Evolutionary conservation across 148 eudicot species (phyloP).

Genomic region (Chenopodium album): DNA sequence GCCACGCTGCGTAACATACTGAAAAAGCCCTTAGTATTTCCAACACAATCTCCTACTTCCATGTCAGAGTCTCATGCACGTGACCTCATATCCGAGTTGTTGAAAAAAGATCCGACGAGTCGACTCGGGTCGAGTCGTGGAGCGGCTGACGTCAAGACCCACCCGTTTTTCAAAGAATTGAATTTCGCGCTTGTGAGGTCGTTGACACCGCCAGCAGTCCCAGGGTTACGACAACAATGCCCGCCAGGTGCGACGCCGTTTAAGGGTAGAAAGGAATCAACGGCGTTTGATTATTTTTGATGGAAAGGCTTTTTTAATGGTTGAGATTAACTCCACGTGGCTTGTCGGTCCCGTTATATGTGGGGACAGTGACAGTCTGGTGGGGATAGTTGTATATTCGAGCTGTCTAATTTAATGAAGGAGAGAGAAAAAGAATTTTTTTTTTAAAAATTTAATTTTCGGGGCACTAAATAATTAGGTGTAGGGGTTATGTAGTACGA

Average conservation of each 20-base stretch:
- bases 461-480: background rate
- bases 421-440: background rate
- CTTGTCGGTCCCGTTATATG: conserved; percentile 27
- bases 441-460: background rate
- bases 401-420: conserved; percentile 22
- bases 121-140: conserved; percentile 78
- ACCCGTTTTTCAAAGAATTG: conserved; percentile 68
- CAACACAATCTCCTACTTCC: conserved; percentile 38
- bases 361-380: conserved; percentile 16
- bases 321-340: conserved; percentile 31
- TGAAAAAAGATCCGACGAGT: conserved; percentile 51
- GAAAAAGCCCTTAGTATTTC: conserved; percentile 57
- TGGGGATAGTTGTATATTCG: conserved; percentile 34
- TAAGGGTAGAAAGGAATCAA: conserved; percentile 21
- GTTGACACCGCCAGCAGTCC: conserved; percentile 53
- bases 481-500: background rate
- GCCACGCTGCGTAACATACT: conserved; percentile 63
- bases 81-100: conserved; percentile 51
- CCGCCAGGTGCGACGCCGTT: conserved; percentile 26
- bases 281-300: conserved; percentile 52
- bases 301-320: background rate
- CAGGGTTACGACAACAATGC: conserved; percentile 17
- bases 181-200: conserved; percentile 78
- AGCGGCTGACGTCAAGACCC: conserved; percentile 80
- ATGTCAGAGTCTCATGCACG: conserved; percentile 55